phyloP scores from a whole-genome alignment of 1,284 basidiomycete species.

The Trametes pubescens region DNA sequence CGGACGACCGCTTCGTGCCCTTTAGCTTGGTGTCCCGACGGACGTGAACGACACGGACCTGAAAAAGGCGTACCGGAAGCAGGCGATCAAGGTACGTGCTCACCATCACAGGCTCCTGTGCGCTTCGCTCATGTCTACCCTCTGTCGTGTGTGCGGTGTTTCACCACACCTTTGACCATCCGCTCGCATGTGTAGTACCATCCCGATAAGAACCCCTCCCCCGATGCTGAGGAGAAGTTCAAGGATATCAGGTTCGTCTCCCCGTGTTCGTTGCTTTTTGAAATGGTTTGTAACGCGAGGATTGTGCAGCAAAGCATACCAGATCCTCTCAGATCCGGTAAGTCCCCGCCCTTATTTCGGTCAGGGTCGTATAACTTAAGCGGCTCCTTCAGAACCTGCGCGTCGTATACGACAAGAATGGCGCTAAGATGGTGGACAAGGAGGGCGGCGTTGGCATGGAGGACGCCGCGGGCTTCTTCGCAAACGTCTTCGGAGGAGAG shows the following conservation, averaged over 20 bases:
- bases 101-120: neutral
- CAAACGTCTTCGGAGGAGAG: conserved; percentile 92
- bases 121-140: neutral
- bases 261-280: neutral
- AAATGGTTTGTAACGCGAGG: conserved; percentile 23
- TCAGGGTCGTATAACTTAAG: conserved; percentile 19
- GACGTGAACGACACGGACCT: conserved; percentile 76
- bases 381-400: conserved; percentile 72
- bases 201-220: conserved; percentile 91
- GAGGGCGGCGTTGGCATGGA: conserved; percentile 77
- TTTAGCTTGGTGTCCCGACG: conserved; percentile 55
- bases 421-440: conserved; percentile 85
- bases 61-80: conserved; percentile 96
- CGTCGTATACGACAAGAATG: conserved; percentile 95
- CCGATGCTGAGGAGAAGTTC: conserved; percentile 92
- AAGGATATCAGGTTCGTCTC: conserved; percentile 83
- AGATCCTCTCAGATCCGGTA: conserved; percentile 86
- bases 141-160: neutral
- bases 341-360: conserved; percentile 45
- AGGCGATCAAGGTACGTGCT: conserved; percentile 86
- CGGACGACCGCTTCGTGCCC: conserved; percentile 1
- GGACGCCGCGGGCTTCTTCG: conserved; percentile 91
- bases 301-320: conserved; percentile 84
- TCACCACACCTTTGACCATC: neutral
- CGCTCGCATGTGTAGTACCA: conserved; percentile 69